Evolutionary conservation across 371 early-diverging fungal species (phyloP), one percentile per base, ranked within the genome.

Genomic region (Mortierella sp.): DNA sequence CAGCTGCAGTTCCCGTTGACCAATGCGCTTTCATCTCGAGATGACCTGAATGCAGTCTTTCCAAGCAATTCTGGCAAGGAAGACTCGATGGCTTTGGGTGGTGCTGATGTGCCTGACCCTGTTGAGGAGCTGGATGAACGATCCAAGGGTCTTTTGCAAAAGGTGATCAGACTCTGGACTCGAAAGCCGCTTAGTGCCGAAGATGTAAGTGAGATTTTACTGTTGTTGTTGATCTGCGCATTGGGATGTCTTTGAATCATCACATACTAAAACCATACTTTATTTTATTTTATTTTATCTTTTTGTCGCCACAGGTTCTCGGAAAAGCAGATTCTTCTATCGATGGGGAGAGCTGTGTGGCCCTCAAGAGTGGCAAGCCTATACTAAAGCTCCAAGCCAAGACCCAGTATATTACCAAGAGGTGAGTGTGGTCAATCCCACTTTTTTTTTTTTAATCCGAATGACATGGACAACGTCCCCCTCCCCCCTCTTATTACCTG

Each of bases 361-460:
- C 56, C 4, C 26, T 29, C 18, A 84, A 74, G 72, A 69, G 73
- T 9, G 72, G 47, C 1, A 58, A 62, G 23, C 66, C 70, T 14
- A 55, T 68, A 3, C 79, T 81, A 4, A 87, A 86, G 51, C 71
- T 90, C 19, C 69, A 86, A 51, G 87, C 90, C n/a, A 86, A 91
- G 68, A 88, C 86, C 30, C 84, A 85, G 64, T 80, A 84, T 58
- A 71, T 89, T 28, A 75, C 80, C 25, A 87, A 87, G 76, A 85
- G 86, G 89, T 89, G 86, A 66, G 79, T 25, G 3, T 23, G 19
- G 19, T 11, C 50, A 44, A 18, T 44, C 52, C 12, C 19, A 5
- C 25, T 16, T 16, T 23, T 14, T 11, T 37, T 21, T 21, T 25
- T 26, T 15, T 9, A 5, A 37, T 37, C 9, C 9, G 37, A 37